Evolutionary conservation across 768 basidiomycete genomes (phyloP), one percentile per base, ranked within the genome.

Genomic region (Pulveroboletus sp.): DNA sequence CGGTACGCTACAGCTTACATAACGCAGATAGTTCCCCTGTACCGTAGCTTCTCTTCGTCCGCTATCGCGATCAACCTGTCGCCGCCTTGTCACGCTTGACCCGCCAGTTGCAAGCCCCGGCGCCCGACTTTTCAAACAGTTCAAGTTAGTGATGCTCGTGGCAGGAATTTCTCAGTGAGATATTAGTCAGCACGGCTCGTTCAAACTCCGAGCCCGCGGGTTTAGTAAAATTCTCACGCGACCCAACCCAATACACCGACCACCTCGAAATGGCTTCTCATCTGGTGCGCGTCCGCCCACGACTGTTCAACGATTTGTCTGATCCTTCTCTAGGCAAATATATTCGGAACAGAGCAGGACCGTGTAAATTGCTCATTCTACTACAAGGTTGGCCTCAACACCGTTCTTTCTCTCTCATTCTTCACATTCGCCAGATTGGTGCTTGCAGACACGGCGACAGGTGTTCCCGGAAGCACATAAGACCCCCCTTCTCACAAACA

Each of bases 331-430:
- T 50, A 94, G 85, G 93, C 94, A 52, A 94, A 94, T 53, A 97
- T 97, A 67, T 97, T 95, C 60, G 91, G 91, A 57, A 94, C 90
- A 53, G 90, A 92, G 69, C 90, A 91, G 69, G 89, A 91, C 66
- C 86, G 94, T 60, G 95, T 99, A 55, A 99, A 99, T 67, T 99
- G 95, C 66, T 97, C 94, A 1, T 98, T 99, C 75, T 98, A 97
- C 73, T 94, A 95, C 76, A 95, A 95, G 74, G 89, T 89, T 53
- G 29, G 80, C 67, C 33, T 16, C 35, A 33, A 49, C 45, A 52
- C 36, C 25, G 23, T 11, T 2, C 3, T 17, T 9, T 16, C 39
- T 41, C 16, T 37, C 13, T 47, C 44, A n/a, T 12, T 14, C 41
- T n/a, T 60, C 7, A 53, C 40, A 5, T 20, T 49, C 51, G 42